Conservation (phyloP, 306 rosid species). For the Prunus campanulata region DNA sequence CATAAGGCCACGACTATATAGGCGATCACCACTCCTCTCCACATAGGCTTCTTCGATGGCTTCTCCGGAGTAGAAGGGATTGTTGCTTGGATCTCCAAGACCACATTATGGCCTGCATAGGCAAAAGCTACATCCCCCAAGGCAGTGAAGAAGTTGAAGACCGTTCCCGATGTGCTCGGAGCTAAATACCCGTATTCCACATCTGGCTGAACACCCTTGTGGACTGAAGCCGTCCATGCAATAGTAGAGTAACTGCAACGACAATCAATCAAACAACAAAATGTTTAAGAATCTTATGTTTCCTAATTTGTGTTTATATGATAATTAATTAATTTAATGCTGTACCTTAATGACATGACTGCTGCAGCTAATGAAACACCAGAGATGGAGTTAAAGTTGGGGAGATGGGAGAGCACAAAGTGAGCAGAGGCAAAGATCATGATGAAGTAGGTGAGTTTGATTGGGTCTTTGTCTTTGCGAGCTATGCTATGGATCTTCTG, state of each 20-base stretch:
- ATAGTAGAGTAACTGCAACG: conserved; percentile 60
- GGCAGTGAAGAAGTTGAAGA: conserved; percentile 51
- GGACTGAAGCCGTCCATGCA: conserved; percentile 56
- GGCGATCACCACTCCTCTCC: conserved; percentile 69
- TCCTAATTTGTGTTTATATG: too few species aligned
- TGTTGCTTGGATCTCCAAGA: conserved; percentile 73
- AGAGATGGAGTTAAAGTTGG: conserved; percentile 59
- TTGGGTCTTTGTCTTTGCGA: conserved; percentile 35
- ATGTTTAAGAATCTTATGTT: not conserved
- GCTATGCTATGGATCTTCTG: conserved; percentile 50
- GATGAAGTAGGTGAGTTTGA: conserved; percentile 58
- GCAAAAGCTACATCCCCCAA: conserved; percentile 70
- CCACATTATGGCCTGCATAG: conserved; percentile 72
- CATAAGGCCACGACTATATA: conserved; percentile 64
- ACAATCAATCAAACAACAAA: conserved; percentile 6
- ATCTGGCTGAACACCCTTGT: conserved; percentile 50
- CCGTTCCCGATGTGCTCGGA: conserved; percentile 27
- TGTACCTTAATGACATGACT: conserved; percentile 69
- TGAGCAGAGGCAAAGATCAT: conserved; percentile 71
- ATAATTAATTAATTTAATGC: not conserved
- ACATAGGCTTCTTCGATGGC: conserved; percentile 79
- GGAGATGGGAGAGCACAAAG: conserved; percentile 67
- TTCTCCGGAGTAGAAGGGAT: conserved; percentile 65
- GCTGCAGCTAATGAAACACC: conserved; percentile 67
- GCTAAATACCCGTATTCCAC: conserved; percentile 41